Percentiles rank a stretch among this genome's conserved stretches.
Conservation (phyloP, 257 asterid species). For the Orobanche coerulescens region DNA sequence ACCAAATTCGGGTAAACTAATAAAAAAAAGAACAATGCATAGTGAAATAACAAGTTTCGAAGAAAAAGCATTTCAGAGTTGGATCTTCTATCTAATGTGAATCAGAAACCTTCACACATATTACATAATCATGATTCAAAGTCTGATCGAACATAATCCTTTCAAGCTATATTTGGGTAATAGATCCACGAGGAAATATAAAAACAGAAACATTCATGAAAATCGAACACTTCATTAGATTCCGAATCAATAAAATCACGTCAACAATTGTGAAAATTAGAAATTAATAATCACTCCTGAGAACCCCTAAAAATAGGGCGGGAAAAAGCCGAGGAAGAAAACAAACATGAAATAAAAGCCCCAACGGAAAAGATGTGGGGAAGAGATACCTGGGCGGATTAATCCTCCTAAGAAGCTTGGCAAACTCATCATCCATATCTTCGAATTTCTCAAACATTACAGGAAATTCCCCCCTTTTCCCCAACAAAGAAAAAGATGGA, state of each 20-base stretch:
- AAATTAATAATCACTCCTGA: neutral
- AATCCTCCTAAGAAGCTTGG: constrained; percentile 65
- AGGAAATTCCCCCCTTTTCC: neutral
- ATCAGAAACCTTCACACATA: too few species aligned
- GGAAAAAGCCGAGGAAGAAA: neutral
- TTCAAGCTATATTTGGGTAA: neutral
- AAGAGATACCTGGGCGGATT: constrained; percentile 56
- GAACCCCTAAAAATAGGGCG: neutral
- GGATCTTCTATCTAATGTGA: neutral
- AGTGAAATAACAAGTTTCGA: neutral
- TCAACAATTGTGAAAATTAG: constrained; percentile 10
- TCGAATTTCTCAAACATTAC: constrained; percentile 29
- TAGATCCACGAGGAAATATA: neutral
- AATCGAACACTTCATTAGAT: neutral
- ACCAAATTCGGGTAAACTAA: constrained; percentile 12
- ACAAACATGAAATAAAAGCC: neutral
- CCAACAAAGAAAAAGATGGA: neutral
- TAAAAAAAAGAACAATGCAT: neutral
- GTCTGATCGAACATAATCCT: neutral
- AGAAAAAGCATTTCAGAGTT: neutral
- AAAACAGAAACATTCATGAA: neutral
- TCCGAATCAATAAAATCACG: neutral
- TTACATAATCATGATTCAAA: too few species aligned
- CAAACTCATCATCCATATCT: constrained; percentile 62
- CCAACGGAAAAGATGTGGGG: neutral